These are phyloP conservation scores for Nepenthes alata DNA, from an alignment of 179 eudicot genomes.

Conservation along the genomic window DNA sequence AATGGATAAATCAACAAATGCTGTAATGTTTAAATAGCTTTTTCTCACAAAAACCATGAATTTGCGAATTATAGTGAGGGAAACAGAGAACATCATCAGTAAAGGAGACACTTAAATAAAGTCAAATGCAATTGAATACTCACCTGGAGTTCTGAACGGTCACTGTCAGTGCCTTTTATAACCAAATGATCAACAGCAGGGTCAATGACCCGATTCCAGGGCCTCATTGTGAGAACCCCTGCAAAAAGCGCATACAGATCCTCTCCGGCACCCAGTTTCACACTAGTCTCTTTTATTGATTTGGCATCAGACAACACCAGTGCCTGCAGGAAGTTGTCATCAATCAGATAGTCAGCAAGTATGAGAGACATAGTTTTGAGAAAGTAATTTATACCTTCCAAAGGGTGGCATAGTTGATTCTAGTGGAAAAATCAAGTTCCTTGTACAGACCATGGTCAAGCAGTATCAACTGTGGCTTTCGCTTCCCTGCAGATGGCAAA, in stretches of 20 bases:
- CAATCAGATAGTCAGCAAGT: constrained; percentile 3
- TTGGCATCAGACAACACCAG: constrained; percentile 78
- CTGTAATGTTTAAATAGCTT: no score
- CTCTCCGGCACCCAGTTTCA: constrained; percentile 89
- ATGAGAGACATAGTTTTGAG: background rate
- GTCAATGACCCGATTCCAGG: constrained; percentile 86
- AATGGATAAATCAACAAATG: background rate
- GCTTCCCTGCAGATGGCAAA: constrained; percentile 38
- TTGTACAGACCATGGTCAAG: constrained; percentile 96
- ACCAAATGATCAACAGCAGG: constrained; percentile 89
- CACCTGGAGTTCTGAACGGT: constrained; percentile 87
- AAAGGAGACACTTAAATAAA: no score
- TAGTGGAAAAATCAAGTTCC: constrained; percentile 64
- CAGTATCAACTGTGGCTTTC: constrained; percentile 82
- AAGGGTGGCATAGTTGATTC: constrained; percentile 80
- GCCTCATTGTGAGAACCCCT: constrained; percentile 90
- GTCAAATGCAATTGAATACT: background rate
- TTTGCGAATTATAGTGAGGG: no score
- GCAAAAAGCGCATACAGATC: constrained; percentile 88
- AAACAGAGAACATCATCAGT: no score
- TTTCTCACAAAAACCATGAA: no score
- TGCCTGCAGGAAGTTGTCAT: constrained; percentile 33
- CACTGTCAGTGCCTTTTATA: constrained; percentile 54
- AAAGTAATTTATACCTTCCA: constrained; percentile 61
- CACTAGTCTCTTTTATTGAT: constrained; percentile 68